phyloP scores from a whole-genome alignment of 371 early-diverging fungal genomes.

The Modicella reniformis region DNA sequence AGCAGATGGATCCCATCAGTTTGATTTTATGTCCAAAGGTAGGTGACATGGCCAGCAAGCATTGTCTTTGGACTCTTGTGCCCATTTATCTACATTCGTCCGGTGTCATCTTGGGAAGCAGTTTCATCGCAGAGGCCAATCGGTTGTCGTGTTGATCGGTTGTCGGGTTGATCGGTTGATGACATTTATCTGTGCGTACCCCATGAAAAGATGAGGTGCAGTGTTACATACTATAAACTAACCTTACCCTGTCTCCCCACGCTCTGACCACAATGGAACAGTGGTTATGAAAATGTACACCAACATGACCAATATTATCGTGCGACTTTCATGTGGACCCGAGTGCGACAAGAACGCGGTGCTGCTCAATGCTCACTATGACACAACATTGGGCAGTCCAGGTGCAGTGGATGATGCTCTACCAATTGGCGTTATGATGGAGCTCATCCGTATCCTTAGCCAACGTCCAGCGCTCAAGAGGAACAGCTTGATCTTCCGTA shows the following conservation, averaged over 20 bases:
- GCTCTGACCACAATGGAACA: conserved; percentile 4
- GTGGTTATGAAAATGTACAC: conserved; percentile 74
- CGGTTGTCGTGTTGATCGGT: no score
- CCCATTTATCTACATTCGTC: no score
- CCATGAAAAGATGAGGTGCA: background rate
- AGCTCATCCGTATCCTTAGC: conserved; percentile 71
- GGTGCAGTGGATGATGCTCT: conserved; percentile 78
- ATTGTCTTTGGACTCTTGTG: no score
- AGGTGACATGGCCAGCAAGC: conserved; percentile 5
- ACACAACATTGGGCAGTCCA: conserved; percentile 70
- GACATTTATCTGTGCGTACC: background rate
- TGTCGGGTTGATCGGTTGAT: background rate
- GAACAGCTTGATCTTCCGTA: conserved; percentile 70
- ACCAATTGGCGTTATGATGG: conserved; percentile 79
- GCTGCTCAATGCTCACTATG: conserved; percentile 77
- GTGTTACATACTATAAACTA: background rate
- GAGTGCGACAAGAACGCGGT: conserved; percentile 72
- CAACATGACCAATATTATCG: conserved; percentile 79
- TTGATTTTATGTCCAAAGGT: conserved; percentile 79
- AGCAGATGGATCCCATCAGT: conserved; percentile 72
- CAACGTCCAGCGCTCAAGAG: conserved; percentile 56
- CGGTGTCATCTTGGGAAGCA: background rate
- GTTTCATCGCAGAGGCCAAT: no score
- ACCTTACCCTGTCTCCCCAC: background rate
- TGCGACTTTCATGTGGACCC: conserved; percentile 73